A percentile compares a stretch with the other conserved stretches of the same genome.
Conservation (phyloP, 2,329 filamentous ascomycete species). For the Herpomyces periplanetae region DNA sequence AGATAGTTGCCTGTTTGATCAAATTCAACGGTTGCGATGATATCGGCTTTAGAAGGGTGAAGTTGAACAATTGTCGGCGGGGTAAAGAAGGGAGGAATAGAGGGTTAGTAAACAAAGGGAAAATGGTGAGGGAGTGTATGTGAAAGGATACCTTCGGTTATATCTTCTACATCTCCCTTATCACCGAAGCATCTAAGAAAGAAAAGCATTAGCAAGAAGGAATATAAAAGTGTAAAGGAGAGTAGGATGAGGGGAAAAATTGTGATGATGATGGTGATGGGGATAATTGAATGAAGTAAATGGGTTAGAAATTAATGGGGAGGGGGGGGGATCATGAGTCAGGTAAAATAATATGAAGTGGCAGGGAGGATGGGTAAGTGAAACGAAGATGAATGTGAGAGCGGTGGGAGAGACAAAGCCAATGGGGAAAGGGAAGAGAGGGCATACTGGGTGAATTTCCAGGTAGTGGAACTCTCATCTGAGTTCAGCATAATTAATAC, state of each 20-base stretch:
- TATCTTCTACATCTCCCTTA: conserved; percentile 95
- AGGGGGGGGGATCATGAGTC: too few relatives aligned
- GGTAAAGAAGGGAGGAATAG: too few relatives aligned
- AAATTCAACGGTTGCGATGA: conserved; percentile 67
- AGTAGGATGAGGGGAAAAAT: conserved; percentile 1
- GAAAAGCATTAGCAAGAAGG: conserved; percentile 3
- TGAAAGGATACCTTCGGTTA: conserved; percentile 37
- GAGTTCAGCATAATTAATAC: conserved; percentile 42
- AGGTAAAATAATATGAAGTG: background rate
- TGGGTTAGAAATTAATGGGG: too few relatives aligned
- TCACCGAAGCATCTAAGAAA: conserved; percentile 66
- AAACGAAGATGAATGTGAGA: background rate
- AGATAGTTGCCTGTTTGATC: conserved; percentile 66
- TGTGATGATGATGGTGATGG: conserved; percentile 1
- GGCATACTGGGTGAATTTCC: conserved; percentile 97
- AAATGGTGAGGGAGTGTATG: conserved; percentile 1
- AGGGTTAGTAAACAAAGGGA: background rate
- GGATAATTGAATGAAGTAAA: background rate
- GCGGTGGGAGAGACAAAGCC: background rate
- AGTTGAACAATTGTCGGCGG: too few relatives aligned
- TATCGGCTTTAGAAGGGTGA: conserved; percentile 20
- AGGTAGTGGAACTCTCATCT: conserved; percentile 72
- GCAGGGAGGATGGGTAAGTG: background rate
- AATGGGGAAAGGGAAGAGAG: background rate
- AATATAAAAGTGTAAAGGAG: conserved; percentile 2